phyloP scores from a whole-genome alignment of 2,329 filamentous ascomycete genomes.

The Cercospora berteroae region DNA sequence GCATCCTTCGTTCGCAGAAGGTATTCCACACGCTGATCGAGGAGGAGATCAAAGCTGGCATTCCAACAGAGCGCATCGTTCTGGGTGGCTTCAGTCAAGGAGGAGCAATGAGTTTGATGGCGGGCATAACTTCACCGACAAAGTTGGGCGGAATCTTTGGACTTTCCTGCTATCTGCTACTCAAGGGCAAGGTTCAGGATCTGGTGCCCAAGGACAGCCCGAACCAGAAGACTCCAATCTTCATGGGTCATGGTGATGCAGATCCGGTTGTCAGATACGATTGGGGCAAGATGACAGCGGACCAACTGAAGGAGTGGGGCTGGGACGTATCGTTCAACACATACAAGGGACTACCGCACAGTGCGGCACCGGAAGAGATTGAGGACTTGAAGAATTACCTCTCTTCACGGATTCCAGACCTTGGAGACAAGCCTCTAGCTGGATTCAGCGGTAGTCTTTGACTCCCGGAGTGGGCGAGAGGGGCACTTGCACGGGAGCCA shows the following conservation, averaged over 20 bases:
- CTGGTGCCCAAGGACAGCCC: slow-evolving; percentile 52
- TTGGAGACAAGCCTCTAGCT: slow-evolving; percentile 39
- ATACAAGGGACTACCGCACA: slow-evolving; percentile 75
- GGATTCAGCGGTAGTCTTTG: slow-evolving; percentile 25
- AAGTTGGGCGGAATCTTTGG: slow-evolving; percentile 87
- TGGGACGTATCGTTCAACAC: slow-evolving; percentile 72
- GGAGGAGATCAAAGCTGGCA: slow-evolving; percentile 74
- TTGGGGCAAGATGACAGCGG: slow-evolving; percentile 66
- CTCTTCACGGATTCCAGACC: slow-evolving; percentile 51
- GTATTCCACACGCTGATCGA: slow-evolving; percentile 80
- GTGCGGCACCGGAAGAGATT: slow-evolving; percentile 73
- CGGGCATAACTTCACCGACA: slow-evolving; percentile 68
- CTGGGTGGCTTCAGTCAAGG: slow-evolving; percentile 85
- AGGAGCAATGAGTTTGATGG: slow-evolving; percentile 79
- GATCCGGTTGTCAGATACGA: slow-evolving; percentile 71
- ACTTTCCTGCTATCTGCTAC: slow-evolving; percentile 75
- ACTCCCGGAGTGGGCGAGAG: slow-evolving; percentile 26
- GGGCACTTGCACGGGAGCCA: slow-evolving; percentile 27
- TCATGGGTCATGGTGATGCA: slow-evolving; percentile 81
- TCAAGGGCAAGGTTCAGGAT: slow-evolving; percentile 63
- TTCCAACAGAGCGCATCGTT: slow-evolving; percentile 78
- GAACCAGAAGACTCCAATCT: slow-evolving; percentile 68
- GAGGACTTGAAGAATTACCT: slow-evolving; percentile 73
- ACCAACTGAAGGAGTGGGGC: slow-evolving; percentile 66
- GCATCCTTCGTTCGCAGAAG: slow-evolving; percentile 69